phyloP scores from a whole-genome alignment of 306 rosid species.

The Corylus heterophylla region DNA sequence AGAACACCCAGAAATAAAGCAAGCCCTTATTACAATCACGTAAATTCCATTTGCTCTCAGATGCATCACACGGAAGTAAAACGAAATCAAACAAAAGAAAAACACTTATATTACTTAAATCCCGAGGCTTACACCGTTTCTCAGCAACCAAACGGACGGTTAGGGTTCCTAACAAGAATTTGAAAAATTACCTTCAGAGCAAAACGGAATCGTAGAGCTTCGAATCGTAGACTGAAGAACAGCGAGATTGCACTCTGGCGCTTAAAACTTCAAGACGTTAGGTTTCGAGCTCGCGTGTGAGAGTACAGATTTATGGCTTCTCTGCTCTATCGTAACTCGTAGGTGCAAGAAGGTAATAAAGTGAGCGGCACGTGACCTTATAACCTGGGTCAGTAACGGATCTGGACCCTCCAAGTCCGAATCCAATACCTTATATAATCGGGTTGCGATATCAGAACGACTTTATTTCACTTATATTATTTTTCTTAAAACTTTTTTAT shows the following conservation, averaged over 20 bases:
- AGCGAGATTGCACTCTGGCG: neutral
- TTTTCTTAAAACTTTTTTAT: too few relatives aligned
- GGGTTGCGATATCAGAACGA: too few relatives aligned
- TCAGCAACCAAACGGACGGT: neutral
- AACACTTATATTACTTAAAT: neutral
- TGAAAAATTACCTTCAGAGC: neutral
- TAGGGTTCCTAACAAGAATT: neutral
- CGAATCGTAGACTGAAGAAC: neutral
- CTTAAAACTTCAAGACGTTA: too few relatives aligned
- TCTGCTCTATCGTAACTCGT: neutral
- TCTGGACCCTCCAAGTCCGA: neutral
- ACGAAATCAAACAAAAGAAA: neutral
- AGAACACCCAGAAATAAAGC: neutral
- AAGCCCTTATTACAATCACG: neutral
- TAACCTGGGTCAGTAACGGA: neutral
- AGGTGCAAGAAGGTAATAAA: neutral
- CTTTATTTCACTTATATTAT: too few relatives aligned
- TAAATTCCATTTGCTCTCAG: neutral
- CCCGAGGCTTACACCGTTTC: neutral
- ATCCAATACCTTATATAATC: too few relatives aligned
- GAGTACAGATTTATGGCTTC: neutral
- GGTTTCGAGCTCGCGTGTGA: neutral
- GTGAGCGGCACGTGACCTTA: neutral
- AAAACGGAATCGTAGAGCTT: neutral
- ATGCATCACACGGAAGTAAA: neutral